Percentiles rank a stretch among this genome's conserved stretches.
Evolutionary conservation across 257 asterid species (phyloP).

Genomic region (Parsonsia alboflavescens): DNA sequence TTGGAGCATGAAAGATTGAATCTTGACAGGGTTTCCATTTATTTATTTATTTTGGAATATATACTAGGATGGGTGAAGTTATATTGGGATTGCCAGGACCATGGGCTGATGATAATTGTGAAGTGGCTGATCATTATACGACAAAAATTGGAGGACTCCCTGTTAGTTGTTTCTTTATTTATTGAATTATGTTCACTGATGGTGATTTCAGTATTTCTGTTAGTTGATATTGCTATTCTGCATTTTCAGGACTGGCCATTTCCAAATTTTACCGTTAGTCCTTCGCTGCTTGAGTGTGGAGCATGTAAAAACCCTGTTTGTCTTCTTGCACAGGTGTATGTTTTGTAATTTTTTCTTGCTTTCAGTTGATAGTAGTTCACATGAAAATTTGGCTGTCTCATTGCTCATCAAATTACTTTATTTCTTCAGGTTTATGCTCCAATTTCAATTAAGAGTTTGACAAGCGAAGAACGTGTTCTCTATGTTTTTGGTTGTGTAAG

Average conservation of each 20-base stretch:
- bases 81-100: slow-evolving; percentile 81
- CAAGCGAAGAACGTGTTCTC: slow-evolving; percentile 56
- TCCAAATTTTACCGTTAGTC: slow-evolving; percentile 30
- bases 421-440: slow-evolving; percentile 80
- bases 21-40: background rate
- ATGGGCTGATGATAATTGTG: slow-evolving; percentile 75
- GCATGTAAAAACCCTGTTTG: slow-evolving; percentile 52
- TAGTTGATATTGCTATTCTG: background rate
- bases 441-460: slow-evolving; percentile 31
- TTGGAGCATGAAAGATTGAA: background rate
- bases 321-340: slow-evolving; percentile 72
- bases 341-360: background rate
- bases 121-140: slow-evolving; percentile 82
- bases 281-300: slow-evolving; percentile 49
- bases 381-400: background rate
- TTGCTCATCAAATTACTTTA: background rate
- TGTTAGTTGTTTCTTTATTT: slow-evolving; percentile 35
- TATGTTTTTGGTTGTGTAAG: slow-evolving; percentile 64
- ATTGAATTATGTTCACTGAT: background rate
- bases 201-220: background rate
- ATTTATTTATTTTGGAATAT: background rate
- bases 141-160: slow-evolving; percentile 88
- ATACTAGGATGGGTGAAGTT: slow-evolving; percentile 50
- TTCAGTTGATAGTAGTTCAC: background rate
- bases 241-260: slow-evolving; percentile 70